These are phyloP conservation scores for Venturia effusa DNA, from an alignment of 2,329 filamentous ascomycete species.

Conservation along the genomic window DNA sequence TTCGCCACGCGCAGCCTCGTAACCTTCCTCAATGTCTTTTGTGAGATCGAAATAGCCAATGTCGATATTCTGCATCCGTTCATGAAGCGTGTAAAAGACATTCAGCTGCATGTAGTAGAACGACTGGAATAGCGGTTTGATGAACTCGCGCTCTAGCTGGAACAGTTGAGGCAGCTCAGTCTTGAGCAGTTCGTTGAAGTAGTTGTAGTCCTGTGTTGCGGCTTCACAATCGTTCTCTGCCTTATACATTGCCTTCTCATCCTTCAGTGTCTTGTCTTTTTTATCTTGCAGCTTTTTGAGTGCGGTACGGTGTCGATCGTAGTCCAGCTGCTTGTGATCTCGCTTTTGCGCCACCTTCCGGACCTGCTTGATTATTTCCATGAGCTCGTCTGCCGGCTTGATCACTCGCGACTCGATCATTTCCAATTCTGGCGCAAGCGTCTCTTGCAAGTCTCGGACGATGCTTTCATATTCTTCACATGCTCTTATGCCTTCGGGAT, in stretches of 20 bases:
- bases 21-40: slow-evolving; percentile 83
- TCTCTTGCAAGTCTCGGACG: slow-evolving; percentile 81
- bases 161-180: slow-evolving; percentile 92
- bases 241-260: slow-evolving; percentile 95
- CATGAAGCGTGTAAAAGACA: slow-evolving; percentile 96
- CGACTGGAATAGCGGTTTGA: slow-evolving; percentile 91
- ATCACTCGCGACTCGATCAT: slow-evolving; percentile 94
- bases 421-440: slow-evolving; percentile 81
- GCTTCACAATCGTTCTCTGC: slow-evolving; percentile 84
- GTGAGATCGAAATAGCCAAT: slow-evolving; percentile 96
- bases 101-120: slow-evolving; percentile 99
- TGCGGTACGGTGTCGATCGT: slow-evolving; percentile 70
- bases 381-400: slow-evolving; percentile 80
- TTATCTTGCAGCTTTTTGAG: slow-evolving; percentile 96
- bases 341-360: slow-evolving; percentile 81
- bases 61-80: slow-evolving; percentile 94
- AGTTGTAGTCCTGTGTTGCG: slow-evolving; percentile 91
- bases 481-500: slow-evolving; percentile 83
- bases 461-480: slow-evolving; percentile 95
- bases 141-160: slow-evolving; percentile 81
- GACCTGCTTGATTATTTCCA: slow-evolving; percentile 92
- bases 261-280: slow-evolving; percentile 91
- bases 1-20: slow-evolving; percentile 77
- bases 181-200: slow-evolving; percentile 95
- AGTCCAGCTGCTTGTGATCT: slow-evolving; percentile 95